Evolutionary conservation across 2,329 filamentous ascomycete species (phyloP).

Genomic region (Zymoseptoria passerinii): DNA sequence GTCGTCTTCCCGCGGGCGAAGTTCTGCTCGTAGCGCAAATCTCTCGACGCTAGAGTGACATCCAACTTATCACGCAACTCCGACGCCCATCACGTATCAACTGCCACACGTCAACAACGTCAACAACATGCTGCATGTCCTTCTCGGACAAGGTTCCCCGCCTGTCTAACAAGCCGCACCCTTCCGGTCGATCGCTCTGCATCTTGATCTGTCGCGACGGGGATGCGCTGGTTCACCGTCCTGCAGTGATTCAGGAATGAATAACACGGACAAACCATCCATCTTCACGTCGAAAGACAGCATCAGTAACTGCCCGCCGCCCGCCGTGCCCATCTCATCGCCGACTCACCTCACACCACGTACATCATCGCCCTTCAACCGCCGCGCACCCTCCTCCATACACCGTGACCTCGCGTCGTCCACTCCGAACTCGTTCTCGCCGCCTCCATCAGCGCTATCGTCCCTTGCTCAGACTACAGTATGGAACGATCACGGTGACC

Average conservation of each 20-base stretch:
- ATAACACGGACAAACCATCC: slow-evolving; percentile 9
- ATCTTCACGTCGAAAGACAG: slow-evolving; percentile 17
- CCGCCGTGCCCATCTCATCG: not conserved
- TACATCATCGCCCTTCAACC: slow-evolving; percentile 13
- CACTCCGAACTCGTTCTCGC: not conserved
- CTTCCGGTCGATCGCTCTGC: not conserved
- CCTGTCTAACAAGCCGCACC: not conserved
- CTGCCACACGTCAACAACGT: not conserved
- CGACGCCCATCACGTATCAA: too few relatives aligned
- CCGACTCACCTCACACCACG: slow-evolving; percentile 6
- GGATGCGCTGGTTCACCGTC: not conserved
- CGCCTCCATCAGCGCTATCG: not conserved
- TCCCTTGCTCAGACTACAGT: not conserved
- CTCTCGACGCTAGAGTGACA: too few relatives aligned
- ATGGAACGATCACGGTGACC: slow-evolving; percentile 17
- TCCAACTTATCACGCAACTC: too few relatives aligned
- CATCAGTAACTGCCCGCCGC: slow-evolving; percentile 3
- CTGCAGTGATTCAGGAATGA: slow-evolving; percentile 11
- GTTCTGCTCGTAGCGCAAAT: too few relatives aligned
- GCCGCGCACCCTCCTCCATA: slow-evolving; percentile 2
- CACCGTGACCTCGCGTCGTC: not conserved
- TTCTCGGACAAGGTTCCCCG: not conserved
- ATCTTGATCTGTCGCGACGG: not conserved
- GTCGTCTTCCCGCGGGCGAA: too few relatives aligned
- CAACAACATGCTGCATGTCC: not conserved